phyloP scores from a whole-genome alignment of 2,329 filamentous ascomycete species.

The Aphanoascus verrucosus region DNA sequence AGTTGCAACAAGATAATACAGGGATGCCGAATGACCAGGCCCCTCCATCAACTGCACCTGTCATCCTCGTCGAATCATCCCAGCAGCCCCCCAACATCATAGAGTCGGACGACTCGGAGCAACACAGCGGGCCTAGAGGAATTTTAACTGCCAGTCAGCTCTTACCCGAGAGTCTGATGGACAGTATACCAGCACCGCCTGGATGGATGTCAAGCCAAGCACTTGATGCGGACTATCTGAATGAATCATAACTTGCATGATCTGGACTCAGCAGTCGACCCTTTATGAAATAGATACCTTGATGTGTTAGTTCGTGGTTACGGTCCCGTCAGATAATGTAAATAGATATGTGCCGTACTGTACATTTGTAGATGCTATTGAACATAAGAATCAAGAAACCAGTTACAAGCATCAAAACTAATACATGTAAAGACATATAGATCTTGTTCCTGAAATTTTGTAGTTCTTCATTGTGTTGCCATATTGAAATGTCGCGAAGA shows the following conservation, averaged over 20 bases:
- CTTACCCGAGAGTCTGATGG: slow-evolving; percentile 35
- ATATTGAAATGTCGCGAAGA: too few species aligned
- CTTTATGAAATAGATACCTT: neutral
- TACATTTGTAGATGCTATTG: too few species aligned
- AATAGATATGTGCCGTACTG: too few species aligned
- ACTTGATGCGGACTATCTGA: slow-evolving; percentile 24
- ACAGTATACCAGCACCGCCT: slow-evolving; percentile 33
- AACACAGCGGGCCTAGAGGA: slow-evolving; percentile 10
- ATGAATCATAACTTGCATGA: neutral
- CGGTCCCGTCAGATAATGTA: too few species aligned
- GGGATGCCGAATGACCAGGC: slow-evolving; percentile 15
- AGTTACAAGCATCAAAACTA: too few species aligned
- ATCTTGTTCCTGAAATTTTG: too few species aligned
- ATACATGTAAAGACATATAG: too few species aligned
- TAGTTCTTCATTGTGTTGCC: too few species aligned
- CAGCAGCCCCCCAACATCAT: slow-evolving; percentile 20
- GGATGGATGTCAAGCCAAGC: slow-evolving; percentile 32
- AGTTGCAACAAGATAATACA: slow-evolving; percentile 15
- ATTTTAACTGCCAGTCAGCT: slow-evolving; percentile 29
- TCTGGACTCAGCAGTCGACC: neutral
- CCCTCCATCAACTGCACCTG: slow-evolving; percentile 19
- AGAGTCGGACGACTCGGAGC: slow-evolving; percentile 8
- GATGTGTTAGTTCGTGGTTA: too few species aligned
- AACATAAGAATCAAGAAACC: too few species aligned
- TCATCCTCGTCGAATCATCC: slow-evolving; percentile 35